Percentiles rank a stretch among this genome's conserved stretches.
phyloP scores from a whole-genome alignment of 2,329 filamentous ascomycete genomes.

The Shiraia bambusicola region DNA sequence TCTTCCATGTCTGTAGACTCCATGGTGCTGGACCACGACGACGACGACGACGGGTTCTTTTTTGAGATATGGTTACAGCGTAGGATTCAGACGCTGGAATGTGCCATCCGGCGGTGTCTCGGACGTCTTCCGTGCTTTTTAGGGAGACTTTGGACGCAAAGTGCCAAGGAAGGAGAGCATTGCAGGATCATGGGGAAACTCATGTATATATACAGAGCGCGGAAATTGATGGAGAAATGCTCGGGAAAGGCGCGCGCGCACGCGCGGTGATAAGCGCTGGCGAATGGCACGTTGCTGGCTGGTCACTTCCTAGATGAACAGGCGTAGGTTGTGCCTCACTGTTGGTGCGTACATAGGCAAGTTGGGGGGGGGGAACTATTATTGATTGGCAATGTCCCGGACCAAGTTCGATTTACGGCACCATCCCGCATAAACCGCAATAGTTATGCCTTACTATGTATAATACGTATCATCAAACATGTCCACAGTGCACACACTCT shows the following conservation, averaged over 20 bases:
- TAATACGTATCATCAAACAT: not conserved
- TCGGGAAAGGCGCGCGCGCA: constrained; percentile 1
- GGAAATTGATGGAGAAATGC: constrained; percentile 1
- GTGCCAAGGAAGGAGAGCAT: constrained; percentile 7
- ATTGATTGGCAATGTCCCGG: too few species aligned
- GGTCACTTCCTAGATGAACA: not conserved
- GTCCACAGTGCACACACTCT: not conserved
- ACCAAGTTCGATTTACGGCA: too few species aligned
- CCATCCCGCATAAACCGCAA: not conserved
- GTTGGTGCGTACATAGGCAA: not conserved
- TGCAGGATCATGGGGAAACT: constrained; percentile 2
- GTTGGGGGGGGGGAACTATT: too few species aligned
- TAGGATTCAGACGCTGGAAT: not conserved
- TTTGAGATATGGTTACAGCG: too few species aligned
- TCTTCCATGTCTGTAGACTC: constrained; percentile 16
- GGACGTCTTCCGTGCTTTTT: constrained; percentile 6
- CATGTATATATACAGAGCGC: constrained; percentile 4
- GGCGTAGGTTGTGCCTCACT: not conserved
- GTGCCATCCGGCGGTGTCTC: not conserved
- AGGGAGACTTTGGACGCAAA: constrained; percentile 8
- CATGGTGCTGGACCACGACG: constrained; percentile 2
- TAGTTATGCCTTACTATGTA: too few species aligned
- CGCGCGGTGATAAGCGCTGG: constrained; percentile 7
- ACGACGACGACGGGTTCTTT: too few species aligned
- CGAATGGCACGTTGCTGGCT: constrained; percentile 1